Base-by-base conservation (phyloP, 768 basidiomycete genomes). In the Postia placenta region DNA sequence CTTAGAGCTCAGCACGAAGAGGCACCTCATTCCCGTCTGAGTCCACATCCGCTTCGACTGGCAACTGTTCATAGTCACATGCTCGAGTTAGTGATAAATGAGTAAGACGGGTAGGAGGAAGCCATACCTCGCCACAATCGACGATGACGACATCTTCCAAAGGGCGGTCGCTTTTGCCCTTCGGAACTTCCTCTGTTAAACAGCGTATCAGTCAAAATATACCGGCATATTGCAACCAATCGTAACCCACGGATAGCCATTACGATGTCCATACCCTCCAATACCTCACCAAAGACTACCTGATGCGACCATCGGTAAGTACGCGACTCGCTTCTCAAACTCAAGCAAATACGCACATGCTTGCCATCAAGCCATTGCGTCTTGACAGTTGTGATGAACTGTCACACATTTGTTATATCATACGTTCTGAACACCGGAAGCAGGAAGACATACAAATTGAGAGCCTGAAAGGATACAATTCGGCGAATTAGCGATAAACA, bases 191-290 rank as follows among this genome's bases (percentile, higher is more conserved):
- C 73, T 96, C 91, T 91, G 64, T 14, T 54, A 1, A n/a, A 37
- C 6, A 5, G 23, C 28, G 28, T 30, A 44, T 14, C 14, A 33
- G 30, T 7, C 30, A 7, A 33, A 7, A 15, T 33, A n/a, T 33
- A 33, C 15, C 30, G 7, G 15, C 7, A 33, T 15, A 33, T 33
- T 7, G 30, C 30, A 15, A 19, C n/a, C n/a, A 36, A 47, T 15
- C 50, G 39, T 40, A 23, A 53, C 56, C 20, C 41, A 89, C 89
- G 88, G 48, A 98, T 92, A 9, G 69, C 66, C 50, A 72, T 63
- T 30, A 98, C 75, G 49, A 98, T 70, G 54, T 94, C 87, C 88
- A 95, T 88, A 42, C 95, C 95, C 50, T 96, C 91, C 27, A 96
- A 51, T 45, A 97, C 88, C 57, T 81, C 82, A 45, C 95, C 95